Conservation (phyloP, 1,284 basidiomycete genomes). For the Puccinia triticina region DNA sequence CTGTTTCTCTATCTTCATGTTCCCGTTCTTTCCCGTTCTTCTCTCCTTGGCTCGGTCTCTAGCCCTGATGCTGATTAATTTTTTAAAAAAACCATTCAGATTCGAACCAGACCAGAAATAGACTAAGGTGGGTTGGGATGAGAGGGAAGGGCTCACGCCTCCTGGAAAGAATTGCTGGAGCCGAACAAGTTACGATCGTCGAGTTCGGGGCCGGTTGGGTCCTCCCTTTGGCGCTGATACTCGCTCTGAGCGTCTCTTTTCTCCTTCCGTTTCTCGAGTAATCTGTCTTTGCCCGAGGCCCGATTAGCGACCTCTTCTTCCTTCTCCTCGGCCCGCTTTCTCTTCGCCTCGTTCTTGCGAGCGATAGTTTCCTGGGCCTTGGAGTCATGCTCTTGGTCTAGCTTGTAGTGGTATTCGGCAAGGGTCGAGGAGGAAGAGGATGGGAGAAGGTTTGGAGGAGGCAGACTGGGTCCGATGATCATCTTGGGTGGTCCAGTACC, state of each 20-base stretch:
- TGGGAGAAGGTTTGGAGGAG: background rate
- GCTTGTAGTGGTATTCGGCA: background rate
- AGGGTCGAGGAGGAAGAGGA: conserved; percentile 5
- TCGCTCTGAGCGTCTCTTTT: conserved; percentile 19
- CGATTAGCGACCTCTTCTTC: conserved; percentile 14
- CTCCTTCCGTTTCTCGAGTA: conserved; percentile 32
- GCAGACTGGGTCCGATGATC: conserved; percentile 21
- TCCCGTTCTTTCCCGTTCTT: conserved; percentile 9
- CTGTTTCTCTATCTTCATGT: conserved; percentile 24
- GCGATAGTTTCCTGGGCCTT: background rate
- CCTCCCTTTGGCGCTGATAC: conserved; percentile 23
- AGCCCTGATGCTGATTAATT: conserved; percentile 17
- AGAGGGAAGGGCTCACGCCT: conserved; percentile 7
- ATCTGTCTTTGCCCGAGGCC: conserved; percentile 30
- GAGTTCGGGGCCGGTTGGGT: conserved; percentile 20
- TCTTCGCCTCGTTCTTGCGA: background rate
- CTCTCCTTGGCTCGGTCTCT: conserved; percentile 32
- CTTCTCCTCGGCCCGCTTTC: conserved; percentile 17
- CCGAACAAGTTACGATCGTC: conserved; percentile 37
- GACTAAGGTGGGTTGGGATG: background rate
- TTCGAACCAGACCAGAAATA: background rate
- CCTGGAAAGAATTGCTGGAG: conserved; percentile 29
- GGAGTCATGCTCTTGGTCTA: background rate
- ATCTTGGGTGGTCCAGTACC: background rate
- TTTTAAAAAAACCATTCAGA: background rate